These are phyloP conservation scores for Lentinula guzmanii DNA, from an alignment of 768 basidiomycete genomes.

Conservation along the genomic window DNA sequence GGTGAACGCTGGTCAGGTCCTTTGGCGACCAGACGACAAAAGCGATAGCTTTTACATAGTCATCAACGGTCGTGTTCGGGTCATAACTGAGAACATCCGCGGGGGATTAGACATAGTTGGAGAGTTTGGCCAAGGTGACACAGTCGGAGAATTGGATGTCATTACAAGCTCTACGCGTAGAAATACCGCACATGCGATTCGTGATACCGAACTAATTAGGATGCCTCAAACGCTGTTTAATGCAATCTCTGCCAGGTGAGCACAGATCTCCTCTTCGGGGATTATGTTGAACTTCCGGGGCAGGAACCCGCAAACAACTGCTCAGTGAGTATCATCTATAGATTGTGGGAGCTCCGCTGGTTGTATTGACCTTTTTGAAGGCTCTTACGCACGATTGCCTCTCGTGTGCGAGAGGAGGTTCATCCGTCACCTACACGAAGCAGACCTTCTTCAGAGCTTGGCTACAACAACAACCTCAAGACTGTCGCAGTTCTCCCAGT, in stretches of 20 bases:
- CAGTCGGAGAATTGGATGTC: constrained; percentile 95
- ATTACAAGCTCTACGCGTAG: constrained; percentile 86
- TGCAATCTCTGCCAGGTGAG: constrained; percentile 83
- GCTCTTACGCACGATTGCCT: constrained; percentile 84
- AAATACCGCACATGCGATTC: constrained; percentile 94
- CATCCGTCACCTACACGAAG: constrained; percentile 55
- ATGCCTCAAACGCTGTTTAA: constrained; percentile 98
- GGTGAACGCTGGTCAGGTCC: constrained; percentile 89
- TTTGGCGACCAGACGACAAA: constrained; percentile 85
- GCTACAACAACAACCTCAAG: constrained; percentile 86
- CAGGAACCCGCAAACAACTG: constrained; percentile 81
- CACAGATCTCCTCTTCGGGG: neutral
- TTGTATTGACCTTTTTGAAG: constrained; percentile 25
- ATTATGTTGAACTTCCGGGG: neutral
- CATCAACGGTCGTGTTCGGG: constrained; percentile 91
- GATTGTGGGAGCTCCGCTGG: neutral
- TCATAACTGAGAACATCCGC: constrained; percentile 73
- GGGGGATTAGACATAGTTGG: constrained; percentile 78
- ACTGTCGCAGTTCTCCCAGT: constrained; percentile 91
- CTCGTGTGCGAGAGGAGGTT: constrained; percentile 81
- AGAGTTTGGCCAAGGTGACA: constrained; percentile 97
- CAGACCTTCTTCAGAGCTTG: constrained; percentile 46
- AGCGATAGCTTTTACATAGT: constrained; percentile 99
- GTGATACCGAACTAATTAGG: constrained; percentile 93
- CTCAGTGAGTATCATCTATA: constrained; percentile 47